These are phyloP conservation scores for Kwoniella dendrophila DNA, from an alignment of 768 basidiomycete genomes.

Conservation along the genomic window DNA sequence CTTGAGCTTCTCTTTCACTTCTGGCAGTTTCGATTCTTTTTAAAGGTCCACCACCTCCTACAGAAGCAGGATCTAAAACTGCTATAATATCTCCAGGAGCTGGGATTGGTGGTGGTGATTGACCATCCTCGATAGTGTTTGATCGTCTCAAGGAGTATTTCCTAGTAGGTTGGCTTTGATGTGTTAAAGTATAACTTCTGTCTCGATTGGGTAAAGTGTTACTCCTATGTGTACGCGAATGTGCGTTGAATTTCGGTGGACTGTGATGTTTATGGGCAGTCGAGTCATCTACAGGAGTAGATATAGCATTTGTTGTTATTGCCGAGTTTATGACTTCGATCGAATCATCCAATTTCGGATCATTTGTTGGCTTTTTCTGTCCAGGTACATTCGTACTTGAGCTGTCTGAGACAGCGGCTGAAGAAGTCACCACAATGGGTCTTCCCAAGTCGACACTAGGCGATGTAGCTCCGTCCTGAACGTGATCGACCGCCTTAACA, in stretches of 20 bases:
- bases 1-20: slow-evolving; percentile 24
- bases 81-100: slow-evolving; percentile 25
- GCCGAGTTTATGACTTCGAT: no score
- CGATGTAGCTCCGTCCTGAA: no score
- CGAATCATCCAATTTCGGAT: no score
- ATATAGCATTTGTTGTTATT: no score
- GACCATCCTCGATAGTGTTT: slow-evolving; percentile 1
- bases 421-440: no score
- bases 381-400: no score
- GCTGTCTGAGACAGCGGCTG: no score
- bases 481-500: not conserved
- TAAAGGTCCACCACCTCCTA: slow-evolving; percentile 40
- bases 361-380: no score
- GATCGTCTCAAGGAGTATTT: slow-evolving; percentile 1
- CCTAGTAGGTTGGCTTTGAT: not conserved
- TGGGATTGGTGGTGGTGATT: slow-evolving; percentile 3
- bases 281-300: no score
- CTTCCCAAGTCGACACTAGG: no score
- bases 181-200: slow-evolving; percentile 3
- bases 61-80: slow-evolving; percentile 37
- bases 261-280: not conserved
- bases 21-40: slow-evolving; percentile 33
- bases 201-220: not conserved
- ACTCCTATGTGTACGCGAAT: not conserved
- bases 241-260: not conserved